phyloP scores from a whole-genome alignment of 441 rosid species.

The Eutrema salsugineum region DNA sequence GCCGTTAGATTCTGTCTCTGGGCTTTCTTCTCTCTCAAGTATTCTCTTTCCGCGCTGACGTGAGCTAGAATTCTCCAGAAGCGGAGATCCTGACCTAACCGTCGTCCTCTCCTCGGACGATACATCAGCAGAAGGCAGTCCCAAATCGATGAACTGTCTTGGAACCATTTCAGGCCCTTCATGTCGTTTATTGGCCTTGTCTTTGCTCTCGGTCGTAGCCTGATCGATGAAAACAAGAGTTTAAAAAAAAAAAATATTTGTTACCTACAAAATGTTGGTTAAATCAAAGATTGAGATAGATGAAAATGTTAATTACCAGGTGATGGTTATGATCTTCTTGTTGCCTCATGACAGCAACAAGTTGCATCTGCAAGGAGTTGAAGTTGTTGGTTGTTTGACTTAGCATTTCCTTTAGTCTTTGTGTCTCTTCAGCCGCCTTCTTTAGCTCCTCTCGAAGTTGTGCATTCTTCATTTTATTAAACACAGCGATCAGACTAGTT shows the following conservation, averaged over 20 bases:
- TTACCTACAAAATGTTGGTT: no score
- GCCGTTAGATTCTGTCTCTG: slow-evolving; percentile 52
- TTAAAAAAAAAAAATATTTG: no score
- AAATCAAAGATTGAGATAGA: background rate
- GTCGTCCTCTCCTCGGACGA: slow-evolving; percentile 59
- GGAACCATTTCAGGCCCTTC: slow-evolving; percentile 49
- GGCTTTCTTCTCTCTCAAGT: slow-evolving; percentile 53
- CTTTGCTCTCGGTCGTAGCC: slow-evolving; percentile 50
- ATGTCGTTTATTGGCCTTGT: background rate
- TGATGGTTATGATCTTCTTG: slow-evolving; percentile 42
- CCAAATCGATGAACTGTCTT: slow-evolving; percentile 64
- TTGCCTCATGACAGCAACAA: slow-evolving; percentile 55
- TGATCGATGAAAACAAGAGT: slow-evolving; percentile 32
- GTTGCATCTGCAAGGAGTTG: slow-evolving; percentile 63
- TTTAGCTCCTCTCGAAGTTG: slow-evolving; percentile 67
- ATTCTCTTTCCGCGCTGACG: slow-evolving; percentile 40
- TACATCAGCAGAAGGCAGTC: slow-evolving; percentile 47
- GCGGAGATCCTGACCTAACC: slow-evolving; percentile 31
- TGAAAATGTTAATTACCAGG: slow-evolving; percentile 13
- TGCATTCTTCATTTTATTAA: slow-evolving; percentile 20
- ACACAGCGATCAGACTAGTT: background rate
- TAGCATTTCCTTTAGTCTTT: slow-evolving; percentile 63
- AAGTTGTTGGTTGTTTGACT: slow-evolving; percentile 63
- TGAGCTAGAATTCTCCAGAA: slow-evolving; percentile 41
- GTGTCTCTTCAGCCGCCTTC: slow-evolving; percentile 62